These are phyloP conservation scores for Rhypophila decipiens DNA, from an alignment of 495 filamentous ascomycete species.

Conservation along the genomic window DNA sequence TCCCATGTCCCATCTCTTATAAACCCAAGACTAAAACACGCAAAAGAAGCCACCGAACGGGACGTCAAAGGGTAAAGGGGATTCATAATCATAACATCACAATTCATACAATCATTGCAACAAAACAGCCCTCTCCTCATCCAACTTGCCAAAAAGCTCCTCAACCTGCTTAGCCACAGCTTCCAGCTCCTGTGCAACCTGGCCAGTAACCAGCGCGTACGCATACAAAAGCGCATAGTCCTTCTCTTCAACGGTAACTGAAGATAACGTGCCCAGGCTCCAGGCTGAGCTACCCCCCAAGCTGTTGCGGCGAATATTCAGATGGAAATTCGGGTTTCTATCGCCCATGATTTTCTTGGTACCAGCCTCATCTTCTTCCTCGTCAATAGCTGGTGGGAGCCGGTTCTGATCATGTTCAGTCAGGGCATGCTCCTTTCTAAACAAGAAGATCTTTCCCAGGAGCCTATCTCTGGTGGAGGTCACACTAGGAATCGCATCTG, in stretches of 20 bases:
- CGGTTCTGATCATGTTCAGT: too few species aligned
- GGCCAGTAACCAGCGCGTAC: slow-evolving; percentile 59
- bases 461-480: slow-evolving; percentile 73
- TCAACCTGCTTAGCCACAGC: slow-evolving; percentile 62
- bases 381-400: slow-evolving; percentile 6
- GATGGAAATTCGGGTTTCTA: too few species aligned
- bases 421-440: slow-evolving; percentile 57
- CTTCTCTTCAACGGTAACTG: slow-evolving; percentile 36
- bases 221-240: slow-evolving; percentile 51
- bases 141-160: slow-evolving; percentile 66
- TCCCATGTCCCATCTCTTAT: too few species aligned
- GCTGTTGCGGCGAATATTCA: too few species aligned
- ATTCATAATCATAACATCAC: not conserved
- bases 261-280: slow-evolving; percentile 10
- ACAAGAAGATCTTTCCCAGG: slow-evolving; percentile 84
- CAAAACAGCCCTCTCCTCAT: slow-evolving; percentile 61
- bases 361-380: not conserved
- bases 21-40: too few species aligned
- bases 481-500: slow-evolving; percentile 77
- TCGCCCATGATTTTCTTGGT: not conserved
- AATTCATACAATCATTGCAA: slow-evolving; percentile 56
- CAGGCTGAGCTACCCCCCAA: not conserved
- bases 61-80: not conserved
- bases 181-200: slow-evolving; percentile 64
- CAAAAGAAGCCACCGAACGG: too few species aligned